phyloP scores from a whole-genome alignment of 2,329 filamentous ascomycete species.

The Pestalotiopsis sp. region DNA sequence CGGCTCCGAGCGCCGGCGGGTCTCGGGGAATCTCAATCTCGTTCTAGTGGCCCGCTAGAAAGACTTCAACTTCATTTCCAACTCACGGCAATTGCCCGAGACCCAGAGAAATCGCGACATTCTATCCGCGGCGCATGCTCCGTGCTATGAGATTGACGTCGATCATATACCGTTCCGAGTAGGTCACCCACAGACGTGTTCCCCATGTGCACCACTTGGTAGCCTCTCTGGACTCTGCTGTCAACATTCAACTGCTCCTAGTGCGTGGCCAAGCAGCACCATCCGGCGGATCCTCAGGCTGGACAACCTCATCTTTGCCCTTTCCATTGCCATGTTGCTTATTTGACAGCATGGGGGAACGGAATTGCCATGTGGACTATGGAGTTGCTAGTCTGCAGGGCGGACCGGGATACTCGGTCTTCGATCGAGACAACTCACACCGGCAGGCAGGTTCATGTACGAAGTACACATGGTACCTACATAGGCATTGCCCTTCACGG shows the following conservation, averaged over 20 bases:
- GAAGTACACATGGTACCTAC: not conserved
- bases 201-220: not conserved
- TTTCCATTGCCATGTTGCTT: not conserved
- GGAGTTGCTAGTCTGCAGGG: not conserved
- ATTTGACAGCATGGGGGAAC: not conserved
- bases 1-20: constrained; percentile 3
- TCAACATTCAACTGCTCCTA: not conserved
- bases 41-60: constrained; percentile 10
- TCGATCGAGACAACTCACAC: not conserved
- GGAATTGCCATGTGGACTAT: not conserved
- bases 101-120: not conserved
- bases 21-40: constrained; percentile 3
- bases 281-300: not conserved
- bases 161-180: not conserved
- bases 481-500: not conserved
- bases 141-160: not conserved
- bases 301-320: not conserved
- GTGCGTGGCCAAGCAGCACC: not conserved
- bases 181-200: not conserved
- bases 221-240: not conserved
- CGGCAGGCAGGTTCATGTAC: not conserved
- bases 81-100: constrained; percentile 1
- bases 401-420: not conserved
- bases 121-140: not conserved
- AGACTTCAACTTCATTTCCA: constrained; percentile 4